Evolutionary conservation across 2,329 filamentous ascomycete genomes (phyloP).

Genomic region (Mycocentrospora acerina): DNA sequence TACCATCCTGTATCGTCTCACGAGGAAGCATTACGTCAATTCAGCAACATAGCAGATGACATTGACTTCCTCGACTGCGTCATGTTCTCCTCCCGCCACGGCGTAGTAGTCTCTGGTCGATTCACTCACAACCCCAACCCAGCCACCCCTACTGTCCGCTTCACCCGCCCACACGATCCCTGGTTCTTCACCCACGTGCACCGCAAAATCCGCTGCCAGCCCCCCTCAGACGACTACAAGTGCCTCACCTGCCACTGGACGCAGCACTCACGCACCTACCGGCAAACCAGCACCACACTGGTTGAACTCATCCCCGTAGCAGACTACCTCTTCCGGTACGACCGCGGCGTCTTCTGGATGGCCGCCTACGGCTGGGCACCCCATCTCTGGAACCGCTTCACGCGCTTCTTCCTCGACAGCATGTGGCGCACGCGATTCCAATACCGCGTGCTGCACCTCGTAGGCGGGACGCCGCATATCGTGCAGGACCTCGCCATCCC

Average conservation of each 20-base stretch:
- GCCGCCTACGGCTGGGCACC: slow-evolving; percentile 55
- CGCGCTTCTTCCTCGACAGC: slow-evolving; percentile 57
- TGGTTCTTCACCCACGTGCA: slow-evolving; percentile 70
- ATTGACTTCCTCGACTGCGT: slow-evolving; percentile 12
- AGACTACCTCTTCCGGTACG: slow-evolving; percentile 61
- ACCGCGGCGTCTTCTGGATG: slow-evolving; percentile 64
- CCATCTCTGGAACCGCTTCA: slow-evolving; percentile 53
- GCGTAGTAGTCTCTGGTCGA: slow-evolving; percentile 9
- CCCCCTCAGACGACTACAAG: slow-evolving; percentile 1
- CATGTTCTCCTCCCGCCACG: slow-evolving; percentile 11
- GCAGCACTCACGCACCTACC: background rate
- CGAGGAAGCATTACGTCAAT: slow-evolving; percentile 23
- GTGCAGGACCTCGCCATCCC: slow-evolving; percentile 63
- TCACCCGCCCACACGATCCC: slow-evolving; percentile 50
- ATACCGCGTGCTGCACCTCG: slow-evolving; percentile 59
- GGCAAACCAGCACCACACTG: slow-evolving; percentile 22
- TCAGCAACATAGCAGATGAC: background rate
- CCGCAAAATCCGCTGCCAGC: slow-evolving; percentile 2
- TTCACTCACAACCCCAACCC: background rate
- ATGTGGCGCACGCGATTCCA: slow-evolving; percentile 61
- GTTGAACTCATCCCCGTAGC: slow-evolving; percentile 41
- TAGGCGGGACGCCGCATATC: slow-evolving; percentile 54
- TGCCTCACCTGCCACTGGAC: slow-evolving; percentile 8
- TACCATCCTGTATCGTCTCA: slow-evolving; percentile 57
- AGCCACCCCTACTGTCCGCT: background rate